Evolutionary conservation across 257 asterid species (phyloP), one percentile per base, ranked within the genome.

Genomic region (Primulina huaijiensis): DNA sequence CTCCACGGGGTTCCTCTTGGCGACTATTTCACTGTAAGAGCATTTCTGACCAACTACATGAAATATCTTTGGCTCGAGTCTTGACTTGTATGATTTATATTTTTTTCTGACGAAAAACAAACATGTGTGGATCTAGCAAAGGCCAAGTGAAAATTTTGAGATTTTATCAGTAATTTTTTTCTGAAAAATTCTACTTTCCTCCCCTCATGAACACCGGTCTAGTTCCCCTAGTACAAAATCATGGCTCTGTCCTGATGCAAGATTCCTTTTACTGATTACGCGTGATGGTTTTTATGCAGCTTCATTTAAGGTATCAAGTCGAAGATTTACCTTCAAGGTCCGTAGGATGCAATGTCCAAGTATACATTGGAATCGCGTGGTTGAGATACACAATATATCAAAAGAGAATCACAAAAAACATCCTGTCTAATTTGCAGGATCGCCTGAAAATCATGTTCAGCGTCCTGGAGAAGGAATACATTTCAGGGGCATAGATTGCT

Each of bases 1-100:
- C 97, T 94, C 76, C 97, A 88, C 8, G 98, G 94, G 60, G 82
- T 94, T 73, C 99, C 99, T 37, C 89, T 94, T 10, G 97, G 97
- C 33, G 99, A 94, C 83, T 94, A 68, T 82, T 94, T 91, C 82
- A 86, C 82, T 56, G 99, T 93, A 90, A 30, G 92, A 25, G 23
- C 56, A 25, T 58, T 23, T 7, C 63, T 14, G 2, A 14, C 19
- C 14, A 14, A 46, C 19, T 46, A 1, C 19, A 14, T 46, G 19
- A 46, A 12, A 35, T 6, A 35, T 35, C 11, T 35, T 0, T 35
- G 9, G 43, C 10, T 35, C 11, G 12, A 35, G 43, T 35, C 10
- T 35, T 6, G 37, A 33, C 37, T 31, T 0, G 6, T 10, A 11
- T 2, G 0, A 1, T 10, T 3, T 37, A 7, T 34, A 8, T 9